Evolutionary conservation across 345 rosid species (phyloP), one percentile per base, ranked within the genome.

Genomic region (Citrus cavaleriei): DNA sequence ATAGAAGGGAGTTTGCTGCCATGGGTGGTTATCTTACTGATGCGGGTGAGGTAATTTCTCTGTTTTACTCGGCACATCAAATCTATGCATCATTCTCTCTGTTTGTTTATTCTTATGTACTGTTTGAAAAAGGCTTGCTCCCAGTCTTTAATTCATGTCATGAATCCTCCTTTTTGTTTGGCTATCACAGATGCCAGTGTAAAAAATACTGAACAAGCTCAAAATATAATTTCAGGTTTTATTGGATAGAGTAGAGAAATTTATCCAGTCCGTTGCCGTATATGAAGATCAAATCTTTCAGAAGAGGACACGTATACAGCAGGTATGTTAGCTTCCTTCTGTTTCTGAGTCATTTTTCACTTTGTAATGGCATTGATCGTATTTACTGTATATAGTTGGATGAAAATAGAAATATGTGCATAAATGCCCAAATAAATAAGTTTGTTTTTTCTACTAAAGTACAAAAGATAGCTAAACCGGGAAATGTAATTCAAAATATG

Each of bases 11-110:
- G 87, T 94, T 97, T 80, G 13, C 95, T 82, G 86, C 87, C 68
- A 93, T 97, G 91, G 98, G 98, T 82, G 99, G 99, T 83, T 97
- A 97, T 88, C 91, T 97, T 78, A 97, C 98, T 72, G 93, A 91
- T 85, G 95, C 95, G 77, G 99, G 99, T 88, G 98, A 97, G 98
- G 99, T 94, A 91, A 82, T 79, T 81, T 80, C 59, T 72, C 54
- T 40, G 13, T 76, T 49, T 67, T 60, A 67, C 65, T 19, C 6
- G 3, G 64, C 69, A 9, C 38, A 28, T 58, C 46, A 69, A 70
- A 38, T 22, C 32, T 46, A 1, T 46, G 30, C 35, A 66, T 6
- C 24, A 27, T 30, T 69, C 69, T 46, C 37, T 62, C 58, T 58
- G 49, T 19, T 73, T 64, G 40, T 62, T 22, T 63, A 64, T 64